Base-by-base conservation (phyloP, 257 asterid species). In the Lycium barbarum region DNA sequence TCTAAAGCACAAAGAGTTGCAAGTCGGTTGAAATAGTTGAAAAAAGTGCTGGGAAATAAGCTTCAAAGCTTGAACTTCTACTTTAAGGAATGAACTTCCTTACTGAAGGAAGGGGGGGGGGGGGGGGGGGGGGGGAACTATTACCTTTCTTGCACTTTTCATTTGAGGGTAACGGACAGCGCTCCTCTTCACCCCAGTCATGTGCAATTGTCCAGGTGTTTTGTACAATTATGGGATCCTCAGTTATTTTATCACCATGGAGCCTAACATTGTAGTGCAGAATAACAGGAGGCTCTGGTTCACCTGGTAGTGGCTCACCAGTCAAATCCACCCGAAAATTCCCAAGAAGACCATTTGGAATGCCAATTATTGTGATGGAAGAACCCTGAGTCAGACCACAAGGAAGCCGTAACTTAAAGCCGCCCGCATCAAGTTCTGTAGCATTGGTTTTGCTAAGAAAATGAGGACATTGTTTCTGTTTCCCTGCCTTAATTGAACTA, bases 101-200 rank as follows among this genome's bases (percentile, higher is more conserved):
- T 26, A 6, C 47, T 6, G 43, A 49, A 26, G 35, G n/a, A n/a
- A n/a, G n/a, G n/a, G n/a, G 80, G 72, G 43, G 59, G n/a, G n/a
- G n/a, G n/a, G n/a, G n/a, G n/a, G n/a, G n/a, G n/a, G n/a, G 54
- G n/a, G 68, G 65, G 51, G 20, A 63, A 5, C 3, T 7, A 15
- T 36, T 90, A 94, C 98, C 99, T 90, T 93, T 94, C 87, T 88
- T 93, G 78, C 83, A 90, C 81, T 91, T 91, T 85, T 91, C 97
- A 38, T 84, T 90, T 6, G 89, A 88, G 20, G 95, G 90, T 83
- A 92, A 85, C 7, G 99, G 98, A 85, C 99, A 97, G 2, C 98
- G 97, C 85, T 95, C 97, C 91, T 97, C 99, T 49, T 92, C 95
- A 70, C 98, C 99, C 99, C 99, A 97, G 88, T 94, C 99, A 88